Conservation (phyloP, 495 filamentous ascomycete species). For the Neurospora sp. region DNA sequence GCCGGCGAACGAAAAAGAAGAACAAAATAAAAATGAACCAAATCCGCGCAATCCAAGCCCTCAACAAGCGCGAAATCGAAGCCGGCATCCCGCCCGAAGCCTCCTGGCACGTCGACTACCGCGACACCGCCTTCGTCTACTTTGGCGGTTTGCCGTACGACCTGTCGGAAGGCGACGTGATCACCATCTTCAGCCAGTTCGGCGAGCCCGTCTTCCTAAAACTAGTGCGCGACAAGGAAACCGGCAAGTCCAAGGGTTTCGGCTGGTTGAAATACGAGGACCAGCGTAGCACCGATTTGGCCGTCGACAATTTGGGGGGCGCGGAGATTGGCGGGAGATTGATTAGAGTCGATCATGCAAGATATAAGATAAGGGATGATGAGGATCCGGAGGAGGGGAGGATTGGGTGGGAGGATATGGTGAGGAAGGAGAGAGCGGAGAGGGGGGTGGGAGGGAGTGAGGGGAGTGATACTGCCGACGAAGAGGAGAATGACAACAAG, state of each 20-base stretch:
- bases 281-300: slow-evolving; percentile 88
- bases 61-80: slow-evolving; percentile 94
- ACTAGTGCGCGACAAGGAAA: slow-evolving; percentile 86
- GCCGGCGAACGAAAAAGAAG: background rate
- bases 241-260: slow-evolving; percentile 87
- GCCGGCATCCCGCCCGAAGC: slow-evolving; percentile 68
- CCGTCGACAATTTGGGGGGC: slow-evolving; percentile 90
- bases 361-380: slow-evolving; percentile 81
- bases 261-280: slow-evolving; percentile 97
- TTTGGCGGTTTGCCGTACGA: slow-evolving; percentile 92
- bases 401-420: slow-evolving; percentile 36
- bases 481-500: slow-evolving; percentile 28
- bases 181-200: slow-evolving; percentile 95
- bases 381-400: slow-evolving; percentile 59
- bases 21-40: slow-evolving; percentile 58
- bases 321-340: slow-evolving; percentile 70
- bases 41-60: slow-evolving; percentile 79
- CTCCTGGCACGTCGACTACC: slow-evolving; percentile 96
- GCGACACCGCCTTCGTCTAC: slow-evolving; percentile 93
- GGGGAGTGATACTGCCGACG: slow-evolving; percentile 21
- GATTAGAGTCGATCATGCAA: slow-evolving; percentile 81
- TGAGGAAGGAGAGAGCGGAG: slow-evolving; percentile 27
- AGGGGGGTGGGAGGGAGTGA: slow-evolving; percentile 29
- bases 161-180: slow-evolving; percentile 88
- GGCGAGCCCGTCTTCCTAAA: slow-evolving; percentile 90